Evolutionary conservation across 495 filamentous ascomycete species (phyloP).

Genomic region (Aspergillus sclerotioniger): DNA sequence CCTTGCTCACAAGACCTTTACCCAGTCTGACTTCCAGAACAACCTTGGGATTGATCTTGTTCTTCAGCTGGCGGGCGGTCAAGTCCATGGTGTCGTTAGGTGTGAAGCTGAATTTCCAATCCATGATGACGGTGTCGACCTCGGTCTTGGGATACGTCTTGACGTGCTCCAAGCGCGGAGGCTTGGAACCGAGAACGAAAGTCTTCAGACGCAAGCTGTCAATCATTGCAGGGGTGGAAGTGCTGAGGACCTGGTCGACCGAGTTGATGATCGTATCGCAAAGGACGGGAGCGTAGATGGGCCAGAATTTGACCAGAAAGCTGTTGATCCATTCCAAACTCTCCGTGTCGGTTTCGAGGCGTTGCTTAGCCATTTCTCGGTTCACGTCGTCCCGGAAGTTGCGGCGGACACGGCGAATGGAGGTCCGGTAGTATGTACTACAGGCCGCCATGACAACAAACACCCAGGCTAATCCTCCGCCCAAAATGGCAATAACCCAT

Average conservation of each 20-base stretch:
- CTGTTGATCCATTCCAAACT: constrained; percentile 99
- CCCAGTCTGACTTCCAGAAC: constrained; percentile 90
- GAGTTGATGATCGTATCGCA: constrained; percentile 87
- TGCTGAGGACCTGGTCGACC: constrained; percentile 93
- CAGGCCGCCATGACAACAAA: constrained; percentile 89
- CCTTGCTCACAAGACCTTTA: constrained; percentile 93
- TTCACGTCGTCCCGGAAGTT: constrained; percentile 95
- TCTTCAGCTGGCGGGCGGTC: constrained; percentile 83
- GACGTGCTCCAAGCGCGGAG: constrained; percentile 92
- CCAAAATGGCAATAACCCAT: constrained; percentile 84
- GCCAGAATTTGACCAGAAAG: constrained; percentile 98
- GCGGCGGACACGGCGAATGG: constrained; percentile 84
- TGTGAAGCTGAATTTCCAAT: constrained; percentile 99
- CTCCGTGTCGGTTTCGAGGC: constrained; percentile 87
- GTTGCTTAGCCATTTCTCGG: constrained; percentile 87
- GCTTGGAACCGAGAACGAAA: constrained; percentile 91
- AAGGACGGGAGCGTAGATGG: constrained; percentile 92
- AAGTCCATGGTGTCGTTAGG: constrained; percentile 91
- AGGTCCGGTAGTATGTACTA: constrained; percentile 95
- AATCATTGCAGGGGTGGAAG: constrained; percentile 84
- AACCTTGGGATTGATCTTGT: constrained; percentile 96
- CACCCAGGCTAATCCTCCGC: constrained; percentile 90
- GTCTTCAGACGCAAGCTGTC: constrained; percentile 89
- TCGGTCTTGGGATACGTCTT: constrained; percentile 97
- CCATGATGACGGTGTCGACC: constrained; percentile 95